Evolutionary conservation across 2,329 filamentous ascomycete genomes (phyloP).

Genomic region (Monosporascus sp.): DNA sequence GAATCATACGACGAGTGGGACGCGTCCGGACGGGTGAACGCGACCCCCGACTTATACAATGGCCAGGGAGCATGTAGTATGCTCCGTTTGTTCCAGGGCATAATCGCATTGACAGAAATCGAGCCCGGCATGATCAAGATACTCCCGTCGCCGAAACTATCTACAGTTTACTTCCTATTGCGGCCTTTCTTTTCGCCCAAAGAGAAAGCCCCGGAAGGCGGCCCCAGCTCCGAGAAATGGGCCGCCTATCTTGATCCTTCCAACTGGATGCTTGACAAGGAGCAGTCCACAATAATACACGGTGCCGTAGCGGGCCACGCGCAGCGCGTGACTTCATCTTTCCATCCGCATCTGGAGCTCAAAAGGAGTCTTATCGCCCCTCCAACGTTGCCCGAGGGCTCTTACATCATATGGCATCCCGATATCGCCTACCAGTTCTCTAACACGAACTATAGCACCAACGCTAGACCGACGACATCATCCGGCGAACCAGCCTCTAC

Average conservation of each 20-base stretch:
- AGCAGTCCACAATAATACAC: slow-evolving; percentile 52
- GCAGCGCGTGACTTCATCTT: slow-evolving; percentile 51
- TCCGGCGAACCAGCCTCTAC: slow-evolving; percentile 8
- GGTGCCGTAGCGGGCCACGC: slow-evolving; percentile 54
- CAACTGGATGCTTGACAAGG: slow-evolving; percentile 38
- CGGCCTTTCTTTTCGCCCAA: slow-evolving; percentile 49
- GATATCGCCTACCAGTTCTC: slow-evolving; percentile 52
- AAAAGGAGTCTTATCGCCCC: slow-evolving; percentile 50
- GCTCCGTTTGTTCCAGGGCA: slow-evolving; percentile 55
- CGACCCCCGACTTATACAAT: slow-evolving; percentile 53
- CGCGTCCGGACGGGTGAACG: slow-evolving; percentile 45
- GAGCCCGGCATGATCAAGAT: slow-evolving; percentile 43
- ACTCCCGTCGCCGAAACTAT: slow-evolving; percentile 43
- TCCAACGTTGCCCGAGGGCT: slow-evolving; percentile 48
- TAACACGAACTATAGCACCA: slow-evolving; percentile 30
- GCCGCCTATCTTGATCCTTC: slow-evolving; percentile 42
- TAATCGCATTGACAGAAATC: slow-evolving; percentile 48
- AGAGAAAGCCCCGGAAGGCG: slow-evolving; percentile 33
- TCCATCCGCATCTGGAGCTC: slow-evolving; percentile 52
- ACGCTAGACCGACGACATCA: slow-evolving; percentile 25
- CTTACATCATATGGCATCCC: slow-evolving; percentile 56
- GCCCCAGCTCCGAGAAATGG: slow-evolving; percentile 32
- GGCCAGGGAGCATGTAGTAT: slow-evolving; percentile 53
- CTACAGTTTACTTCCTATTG: slow-evolving; percentile 42
- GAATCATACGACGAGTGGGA: slow-evolving; percentile 54